A percentile compares a stretch with the other conserved stretches of the same genome.
phyloP scores from a whole-genome alignment of 78 protist genomes.

The Chrysochromulina parva region DNA sequence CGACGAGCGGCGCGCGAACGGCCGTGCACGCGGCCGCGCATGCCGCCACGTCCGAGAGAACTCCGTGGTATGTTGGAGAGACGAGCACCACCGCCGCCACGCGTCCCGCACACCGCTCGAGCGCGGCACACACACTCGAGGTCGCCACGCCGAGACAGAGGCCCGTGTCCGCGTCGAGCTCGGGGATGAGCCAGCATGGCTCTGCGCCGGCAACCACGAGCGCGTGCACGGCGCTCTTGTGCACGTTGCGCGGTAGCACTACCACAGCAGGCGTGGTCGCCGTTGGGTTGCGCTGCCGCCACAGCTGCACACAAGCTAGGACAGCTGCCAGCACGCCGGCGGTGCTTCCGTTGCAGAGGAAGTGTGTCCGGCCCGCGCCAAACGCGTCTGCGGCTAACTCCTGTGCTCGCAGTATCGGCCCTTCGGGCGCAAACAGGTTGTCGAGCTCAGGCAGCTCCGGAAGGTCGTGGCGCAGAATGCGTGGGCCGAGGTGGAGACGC shows the following conservation, averaged over 20 bases:
- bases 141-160: neutral
- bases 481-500: no score
- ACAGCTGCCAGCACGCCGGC: neutral
- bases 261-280: neutral
- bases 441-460: conserved; percentile 28
- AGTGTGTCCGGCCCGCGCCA: neutral
- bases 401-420: neutral
- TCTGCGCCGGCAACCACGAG: neutral
- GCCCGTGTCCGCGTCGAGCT: neutral
- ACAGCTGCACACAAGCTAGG: neutral
- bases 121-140: neutral
- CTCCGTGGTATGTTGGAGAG: conserved; percentile 7
- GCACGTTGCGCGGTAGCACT: conserved; percentile 32
- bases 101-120: neutral
- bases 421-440: conserved; percentile 21
- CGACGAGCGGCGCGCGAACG: conserved; percentile 22
- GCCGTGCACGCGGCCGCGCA: neutral
- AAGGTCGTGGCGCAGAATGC: neutral
- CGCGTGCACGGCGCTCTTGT: neutral
- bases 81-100: neutral
- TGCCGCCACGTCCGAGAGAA: neutral
- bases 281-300: neutral
- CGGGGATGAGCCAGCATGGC: neutral
- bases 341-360: conserved; percentile 40
- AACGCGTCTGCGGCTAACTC: conserved; percentile 3